Evolutionary conservation across 768 basidiomycete genomes (phyloP), one percentile per base, ranked within the genome.

Genomic region (Tremella mesenterica): DNA sequence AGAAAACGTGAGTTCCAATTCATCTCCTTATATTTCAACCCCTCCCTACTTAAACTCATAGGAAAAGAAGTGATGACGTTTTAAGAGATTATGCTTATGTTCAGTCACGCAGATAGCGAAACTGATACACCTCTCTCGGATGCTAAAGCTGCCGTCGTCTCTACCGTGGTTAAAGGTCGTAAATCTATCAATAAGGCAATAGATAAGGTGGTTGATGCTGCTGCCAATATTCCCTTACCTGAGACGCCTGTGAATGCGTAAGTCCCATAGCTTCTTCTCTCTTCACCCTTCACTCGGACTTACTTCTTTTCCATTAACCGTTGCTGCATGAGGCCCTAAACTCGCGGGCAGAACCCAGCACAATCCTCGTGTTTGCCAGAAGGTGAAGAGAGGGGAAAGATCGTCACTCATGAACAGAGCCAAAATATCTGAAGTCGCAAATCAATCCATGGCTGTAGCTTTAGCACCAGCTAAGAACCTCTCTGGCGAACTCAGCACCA

Each of bases 141-240:
- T n/a, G n/a, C n/a, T n/a, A n/a, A n/a, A 1, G 30, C 50, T 16
- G 45, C 45, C 16, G 58, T 46, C 14, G 31, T 48, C 38, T 55
- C 48, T 27, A 51, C 61, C 16, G 49, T 53, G n/a, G 57, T 53
- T 13, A 48, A 51, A 18, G 45, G 52, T 33, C 49, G 67, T 12
- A 65, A 69, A 44, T 59, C 57, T 7, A 56, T 69, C 44, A 64
- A 62, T 48, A 65, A 60, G 39, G 59, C 57, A 4, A 28, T 64
- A 4, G 66, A 68, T 25, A 54, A 52, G 36, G 54, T 64, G 14
- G 38, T 64, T 33, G 64, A 65, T 29, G 64, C 64, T 26, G 64
- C 63, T 23, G 58, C 65, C n/a, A 62, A 57, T 39, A 56, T 67
- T 36, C 64, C 65, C 39, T 38, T 68, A 13, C 66, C 66, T 0